Conservation (phyloP, 2,329 filamentous ascomycete species). For the Drechmeria coniospora region DNA sequence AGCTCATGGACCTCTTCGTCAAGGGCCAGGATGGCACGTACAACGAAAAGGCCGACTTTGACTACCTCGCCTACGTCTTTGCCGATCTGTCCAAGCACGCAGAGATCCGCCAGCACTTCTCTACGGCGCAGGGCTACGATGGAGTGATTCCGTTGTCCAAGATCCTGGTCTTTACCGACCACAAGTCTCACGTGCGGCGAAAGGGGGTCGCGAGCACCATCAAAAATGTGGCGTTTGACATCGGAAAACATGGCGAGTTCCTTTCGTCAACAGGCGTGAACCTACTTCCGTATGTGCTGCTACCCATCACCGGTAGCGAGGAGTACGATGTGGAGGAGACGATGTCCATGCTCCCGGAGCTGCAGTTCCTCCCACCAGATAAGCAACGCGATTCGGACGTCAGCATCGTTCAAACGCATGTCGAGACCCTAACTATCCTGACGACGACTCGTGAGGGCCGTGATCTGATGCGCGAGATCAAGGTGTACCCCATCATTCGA, state of each 20-base stretch:
- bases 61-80: conserved; percentile 89
- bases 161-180: conserved; percentile 86
- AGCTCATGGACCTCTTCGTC: conserved; percentile 90
- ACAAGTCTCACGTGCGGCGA: conserved; percentile 65
- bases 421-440: conserved; percentile 76
- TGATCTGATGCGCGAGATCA: conserved; percentile 56
- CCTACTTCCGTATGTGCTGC: conserved; percentile 72
- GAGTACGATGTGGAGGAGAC: conserved; percentile 80
- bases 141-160: conserved; percentile 79
- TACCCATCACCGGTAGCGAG: conserved; percentile 78
- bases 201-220: conserved; percentile 94
- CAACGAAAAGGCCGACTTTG: conserved; percentile 74
- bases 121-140: conserved; percentile 61
- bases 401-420: conserved; percentile 67
- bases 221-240: conserved; percentile 83
- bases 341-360: conserved; percentile 72
- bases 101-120: conserved; percentile 60
- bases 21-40: conserved; percentile 71
- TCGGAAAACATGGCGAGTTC: conserved; percentile 55
- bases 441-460: conserved; percentile 64
- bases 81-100: conserved; percentile 78
- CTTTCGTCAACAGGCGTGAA: conserved; percentile 59
- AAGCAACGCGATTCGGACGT: conserved; percentile 70
- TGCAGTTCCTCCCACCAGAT: conserved; percentile 78
- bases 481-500: conserved; percentile 78